These are phyloP conservation scores for Alternaria gansuensis DNA, from an alignment of 2,329 filamentous ascomycete genomes.

Conservation along the genomic window DNA sequence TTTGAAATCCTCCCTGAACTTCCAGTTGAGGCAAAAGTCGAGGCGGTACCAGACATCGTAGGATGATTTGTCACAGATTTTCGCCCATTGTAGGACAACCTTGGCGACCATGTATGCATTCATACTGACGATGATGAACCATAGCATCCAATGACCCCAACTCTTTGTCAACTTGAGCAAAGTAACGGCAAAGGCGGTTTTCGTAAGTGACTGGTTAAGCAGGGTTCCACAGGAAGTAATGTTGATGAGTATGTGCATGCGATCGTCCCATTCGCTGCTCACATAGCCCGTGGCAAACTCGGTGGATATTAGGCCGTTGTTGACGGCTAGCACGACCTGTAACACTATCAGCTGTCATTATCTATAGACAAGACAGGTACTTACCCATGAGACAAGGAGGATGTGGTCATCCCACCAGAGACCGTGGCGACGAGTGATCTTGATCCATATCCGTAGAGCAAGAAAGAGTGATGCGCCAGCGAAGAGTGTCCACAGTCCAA, in stretches of 20 bases:
- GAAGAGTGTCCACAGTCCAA: conserved; percentile 53
- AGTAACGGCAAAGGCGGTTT: conserved; percentile 54
- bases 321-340: conserved; percentile 56
- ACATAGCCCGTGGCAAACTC: conserved; percentile 62
- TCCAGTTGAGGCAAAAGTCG: conserved; percentile 56
- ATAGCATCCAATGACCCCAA: conserved; percentile 57
- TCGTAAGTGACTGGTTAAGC: conserved; percentile 50
- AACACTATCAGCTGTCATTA: conserved; percentile 15
- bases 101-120: conserved; percentile 61
- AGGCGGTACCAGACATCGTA: conserved; percentile 61
- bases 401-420: conserved; percentile 56
- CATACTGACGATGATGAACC: conserved; percentile 62
- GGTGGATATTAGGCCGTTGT: conserved; percentile 58
- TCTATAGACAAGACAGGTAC: conserved; percentile 15
- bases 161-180: conserved; percentile 56
- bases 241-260: conserved; percentile 64
- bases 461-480: conserved; percentile 51
- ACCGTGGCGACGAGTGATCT: conserved; percentile 51
- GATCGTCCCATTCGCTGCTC: conserved; percentile 59
- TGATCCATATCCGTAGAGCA: conserved; percentile 50
- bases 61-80: conserved; percentile 54
- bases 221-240: conserved; percentile 53
- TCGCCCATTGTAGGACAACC: conserved; percentile 61
- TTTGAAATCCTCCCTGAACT: conserved; percentile 58
- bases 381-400: conserved; percentile 50